Base-by-base conservation (phyloP, 2,329 filamentous ascomycete species). In the Thielaviopsis ethacetica region DNA sequence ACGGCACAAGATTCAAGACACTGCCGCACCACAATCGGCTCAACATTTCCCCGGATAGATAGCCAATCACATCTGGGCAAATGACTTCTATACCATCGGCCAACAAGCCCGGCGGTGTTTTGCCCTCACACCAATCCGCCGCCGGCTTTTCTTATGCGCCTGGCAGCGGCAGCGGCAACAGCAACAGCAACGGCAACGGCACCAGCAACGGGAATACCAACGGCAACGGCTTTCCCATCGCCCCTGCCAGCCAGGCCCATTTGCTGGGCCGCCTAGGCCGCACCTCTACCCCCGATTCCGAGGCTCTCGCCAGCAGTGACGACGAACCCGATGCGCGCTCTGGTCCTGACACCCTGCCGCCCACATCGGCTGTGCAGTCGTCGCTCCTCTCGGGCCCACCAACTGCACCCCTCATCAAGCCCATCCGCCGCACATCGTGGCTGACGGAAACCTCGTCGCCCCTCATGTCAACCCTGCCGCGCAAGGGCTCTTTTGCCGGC, bases 221-320 rank as follows among this genome's bases (percentile, higher is more conserved):
- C 30, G 30, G 30, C 30, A 34, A 34, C 30, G 60, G 69, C 68
- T 62, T 71, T 74, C 66, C 65, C 75, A 70, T 75, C 63, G 70
- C 78, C 58, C 74, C 80, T 22, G 81, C 72, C 65, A 85, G 76
- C 65, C 82, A 85, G 61, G 81, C 82, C 47, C 74, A 84, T 47
- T 73, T 88, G 54, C 76, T 88, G 38, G 88, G 91, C 56, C 93
- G 90, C 69, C 76, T 85, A 55, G 59, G 53, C 59, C 82, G 91
- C 65, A 86, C 87, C 58, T 90, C 89, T 7, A 96, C 91, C 1
- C 91, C 91, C 22, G 93, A 97, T 68, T 96, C 91, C 3, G 91
- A 97, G 69, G 91, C 88, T 56, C 75, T 97, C 61, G 90, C 86
- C 57, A 97, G 91, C 64, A 96, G 91, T 13, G 93, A 97, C 70